These are phyloP conservation scores for Sclerotinia trifoliorum DNA, from an alignment of 2,329 filamentous ascomycete species.

Conservation along the genomic window DNA sequence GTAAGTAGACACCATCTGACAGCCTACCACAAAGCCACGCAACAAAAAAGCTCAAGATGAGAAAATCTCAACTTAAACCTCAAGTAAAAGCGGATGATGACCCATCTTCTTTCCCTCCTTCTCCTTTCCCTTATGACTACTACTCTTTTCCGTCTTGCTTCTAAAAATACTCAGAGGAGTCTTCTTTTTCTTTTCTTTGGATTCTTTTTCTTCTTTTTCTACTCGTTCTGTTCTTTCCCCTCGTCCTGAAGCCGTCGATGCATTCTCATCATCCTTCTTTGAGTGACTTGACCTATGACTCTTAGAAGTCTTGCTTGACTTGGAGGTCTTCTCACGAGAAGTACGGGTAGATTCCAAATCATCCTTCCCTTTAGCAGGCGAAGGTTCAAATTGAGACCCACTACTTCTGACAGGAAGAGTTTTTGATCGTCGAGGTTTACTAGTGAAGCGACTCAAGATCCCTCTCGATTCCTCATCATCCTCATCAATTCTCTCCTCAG, in stretches of 20 bases:
- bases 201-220: background rate
- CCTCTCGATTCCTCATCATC: constrained; percentile 4
- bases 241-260: background rate
- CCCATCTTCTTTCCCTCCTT: constrained; percentile 19
- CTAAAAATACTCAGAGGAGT: constrained; percentile 11
- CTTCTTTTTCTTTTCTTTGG: constrained; percentile 19
- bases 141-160: constrained; percentile 17
- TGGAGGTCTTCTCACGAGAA: background rate
- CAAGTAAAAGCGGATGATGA: constrained; percentile 22
- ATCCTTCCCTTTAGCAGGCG: background rate
- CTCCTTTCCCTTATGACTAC: constrained; percentile 6
- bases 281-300: constrained; percentile 5
- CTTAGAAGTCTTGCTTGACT: background rate
- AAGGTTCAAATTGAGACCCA: background rate
- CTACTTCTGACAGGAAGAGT: background rate
- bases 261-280: constrained; percentile 10
- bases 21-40: background rate
- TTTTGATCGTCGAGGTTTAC: constrained; percentile 14
- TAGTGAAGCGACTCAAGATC: background rate
- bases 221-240: background rate
- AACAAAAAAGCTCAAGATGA: background rate
- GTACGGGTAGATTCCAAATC: background rate
- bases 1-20: too few species aligned
- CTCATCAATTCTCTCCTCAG: constrained; percentile 25
- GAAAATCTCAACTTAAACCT: background rate